Conservation (phyloP, 2,329 filamentous ascomycete species). For the Cadophora malorum region DNA sequence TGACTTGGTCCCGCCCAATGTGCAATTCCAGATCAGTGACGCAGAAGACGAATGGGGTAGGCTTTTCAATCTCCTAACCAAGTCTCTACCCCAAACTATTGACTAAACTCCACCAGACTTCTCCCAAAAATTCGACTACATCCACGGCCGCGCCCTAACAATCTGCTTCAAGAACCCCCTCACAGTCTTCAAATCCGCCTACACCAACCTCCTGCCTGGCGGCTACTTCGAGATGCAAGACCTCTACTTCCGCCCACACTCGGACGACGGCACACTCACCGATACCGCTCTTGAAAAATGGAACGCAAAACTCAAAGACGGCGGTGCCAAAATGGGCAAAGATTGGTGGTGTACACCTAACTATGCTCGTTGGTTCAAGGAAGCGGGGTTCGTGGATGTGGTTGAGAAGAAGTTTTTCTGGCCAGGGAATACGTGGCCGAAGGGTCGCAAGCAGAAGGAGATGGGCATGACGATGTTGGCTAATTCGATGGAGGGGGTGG, state of each 20-base stretch:
- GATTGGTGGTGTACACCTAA: constrained; percentile 43
- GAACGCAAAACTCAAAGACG: constrained; percentile 32
- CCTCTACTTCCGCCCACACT: constrained; percentile 25
- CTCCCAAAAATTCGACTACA: constrained; percentile 25
- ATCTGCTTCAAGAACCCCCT: constrained; percentile 30
- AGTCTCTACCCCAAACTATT: too few species aligned
- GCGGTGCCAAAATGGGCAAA: constrained; percentile 28
- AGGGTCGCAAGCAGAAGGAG: constrained; percentile 24
- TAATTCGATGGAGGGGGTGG: constrained; percentile 22
- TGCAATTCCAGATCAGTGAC: constrained; percentile 23
- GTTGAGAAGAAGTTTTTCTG: constrained; percentile 46
- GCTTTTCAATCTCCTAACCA: neutral
- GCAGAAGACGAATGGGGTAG: constrained; percentile 24
- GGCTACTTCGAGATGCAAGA: constrained; percentile 30
- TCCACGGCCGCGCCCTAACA: constrained; percentile 43
- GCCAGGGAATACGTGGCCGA: constrained; percentile 26
- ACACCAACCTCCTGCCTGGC: constrained; percentile 21
- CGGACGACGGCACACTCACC: constrained; percentile 21
- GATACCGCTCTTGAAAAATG: constrained; percentile 30
- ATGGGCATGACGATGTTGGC: constrained; percentile 24
- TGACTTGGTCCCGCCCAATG: constrained; percentile 44
- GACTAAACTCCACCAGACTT: too few species aligned
- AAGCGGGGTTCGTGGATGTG: constrained; percentile 60
- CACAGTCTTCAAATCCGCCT: constrained; percentile 20
- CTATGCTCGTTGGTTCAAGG: constrained; percentile 33